phyloP scores from a whole-genome alignment of 345 rosid genomes.

The Draba incana region DNA sequence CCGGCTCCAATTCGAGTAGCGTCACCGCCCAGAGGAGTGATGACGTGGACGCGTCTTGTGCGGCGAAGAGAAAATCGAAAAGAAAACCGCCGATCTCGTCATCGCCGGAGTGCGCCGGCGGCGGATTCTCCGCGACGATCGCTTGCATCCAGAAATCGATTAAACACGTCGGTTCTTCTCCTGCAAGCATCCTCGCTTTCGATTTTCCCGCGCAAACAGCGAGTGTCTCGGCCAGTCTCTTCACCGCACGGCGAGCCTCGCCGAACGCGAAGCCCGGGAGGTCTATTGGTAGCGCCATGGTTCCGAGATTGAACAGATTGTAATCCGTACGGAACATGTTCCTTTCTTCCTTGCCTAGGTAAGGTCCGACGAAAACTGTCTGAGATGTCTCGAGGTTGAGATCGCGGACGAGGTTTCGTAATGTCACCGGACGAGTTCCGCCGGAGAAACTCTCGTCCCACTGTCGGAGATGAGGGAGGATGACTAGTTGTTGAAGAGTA shows the following conservation, averaged over 20 bases:
- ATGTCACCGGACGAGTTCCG: slow-evolving; percentile 32
- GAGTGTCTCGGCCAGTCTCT: slow-evolving; percentile 53
- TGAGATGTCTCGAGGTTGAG: slow-evolving; percentile 89
- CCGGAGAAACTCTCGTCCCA: slow-evolving; percentile 51
- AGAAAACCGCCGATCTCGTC: slow-evolving; percentile 66
- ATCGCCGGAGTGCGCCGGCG: slow-evolving; percentile 54
- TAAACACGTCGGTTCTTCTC: slow-evolving; percentile 66
- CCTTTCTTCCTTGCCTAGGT: slow-evolving; percentile 48
- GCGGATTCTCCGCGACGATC: slow-evolving; percentile 43
- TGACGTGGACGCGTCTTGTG: slow-evolving; percentile 92
- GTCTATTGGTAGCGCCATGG: slow-evolving; percentile 72
- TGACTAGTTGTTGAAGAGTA: slow-evolving; percentile 61
- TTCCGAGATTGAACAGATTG: slow-evolving; percentile 73
- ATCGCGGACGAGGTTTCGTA: slow-evolving; percentile 64
- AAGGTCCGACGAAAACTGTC: slow-evolving; percentile 80
- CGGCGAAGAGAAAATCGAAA: slow-evolving; percentile 81
- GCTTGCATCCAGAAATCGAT: slow-evolving; percentile 90
- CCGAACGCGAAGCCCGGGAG: slow-evolving; percentile 73
- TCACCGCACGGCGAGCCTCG: slow-evolving; percentile 68
- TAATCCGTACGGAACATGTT: slow-evolving; percentile 57
- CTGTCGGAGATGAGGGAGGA: slow-evolving; percentile 56
- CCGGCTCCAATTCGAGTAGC: slow-evolving; percentile 75
- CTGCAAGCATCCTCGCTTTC: slow-evolving; percentile 53
- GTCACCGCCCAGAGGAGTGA: slow-evolving; percentile 83
- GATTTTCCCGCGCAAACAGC: slow-evolving; percentile 52